Evolutionary conservation across 2,329 filamentous ascomycete genomes (phyloP), one percentile per base, ranked within the genome.

Genomic region (Fusarium udum): DNA sequence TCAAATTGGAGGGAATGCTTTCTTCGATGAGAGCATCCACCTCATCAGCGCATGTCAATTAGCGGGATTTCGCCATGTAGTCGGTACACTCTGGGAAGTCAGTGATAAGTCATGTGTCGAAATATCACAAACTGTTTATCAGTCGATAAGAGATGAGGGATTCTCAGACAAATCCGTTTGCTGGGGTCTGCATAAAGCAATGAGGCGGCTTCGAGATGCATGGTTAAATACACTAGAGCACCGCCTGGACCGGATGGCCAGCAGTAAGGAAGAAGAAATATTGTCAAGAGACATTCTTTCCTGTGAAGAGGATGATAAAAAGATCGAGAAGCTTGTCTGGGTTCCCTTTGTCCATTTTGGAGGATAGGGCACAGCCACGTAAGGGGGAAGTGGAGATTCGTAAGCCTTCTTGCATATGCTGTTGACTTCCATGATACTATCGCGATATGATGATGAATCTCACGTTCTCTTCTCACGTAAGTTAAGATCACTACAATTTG

Each of bases 301-400:
- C 24, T 36, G 31, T 11, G 31, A 1, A 0, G 31, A 34, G 6
- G n/a, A 20, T 1, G n/a, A 2, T 0, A n/a, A 20, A 0, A 20
- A 24, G 16, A 51, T 34, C 0, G 12, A 51, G 8, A 51, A 24
- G 2, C 31, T 24, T 34, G 15, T 51, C 0, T 51, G 48, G 31
- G 31, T 20, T 1, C 31, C 31, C 0, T 51, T 34, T 51, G n/a
- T 51, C 0, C 48, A 51, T 24, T 34, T 51, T 24, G 48, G 28
- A 4, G 20, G 15, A 49, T 32, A n/a, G 6, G 22, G 4, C 2
- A 51, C 8, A 10, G 18, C 8, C 12, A 46, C 4, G n/a, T n/a
- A n/a, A n/a, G n/a, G n/a, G n/a, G n/a, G n/a, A n/a, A n/a, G n/a
- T 28, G 9, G 8, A 11, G 2, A 4, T 15, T 7, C 6, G 4